A percentile compares a stretch with the other conserved stretches of the same genome.
Conservation (phyloP, 108 stramenopile species). For the Cyclotella choctawhatcheeana region DNA sequence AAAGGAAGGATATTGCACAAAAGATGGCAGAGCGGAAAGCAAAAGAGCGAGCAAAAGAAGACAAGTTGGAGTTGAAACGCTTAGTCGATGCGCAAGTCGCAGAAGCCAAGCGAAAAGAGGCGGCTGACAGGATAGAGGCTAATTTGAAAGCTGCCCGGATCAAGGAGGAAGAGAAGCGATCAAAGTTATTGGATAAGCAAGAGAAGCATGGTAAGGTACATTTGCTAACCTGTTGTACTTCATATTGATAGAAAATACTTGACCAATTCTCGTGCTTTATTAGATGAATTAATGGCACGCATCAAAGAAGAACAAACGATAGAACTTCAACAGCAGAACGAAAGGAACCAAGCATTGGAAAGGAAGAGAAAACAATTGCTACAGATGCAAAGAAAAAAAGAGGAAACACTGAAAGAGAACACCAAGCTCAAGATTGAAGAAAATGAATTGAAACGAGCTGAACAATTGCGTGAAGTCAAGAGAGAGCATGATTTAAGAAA, state of each 20-base stretch:
- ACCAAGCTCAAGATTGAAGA: constrained; percentile 14
- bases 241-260: background rate
- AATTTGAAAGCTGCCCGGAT: constrained; percentile 23
- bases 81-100: constrained; percentile 37
- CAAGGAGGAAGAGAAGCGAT: constrained; percentile 18
- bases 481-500: constrained; percentile 21
- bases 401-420: constrained; percentile 13
- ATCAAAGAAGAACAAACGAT: constrained; percentile 15
- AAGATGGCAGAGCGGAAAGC: constrained; percentile 25
- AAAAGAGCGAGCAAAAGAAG: constrained; percentile 8
- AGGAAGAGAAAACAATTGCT: constrained; percentile 29
- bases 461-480: constrained; percentile 13
- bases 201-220: background rate
- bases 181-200: constrained; percentile 20
- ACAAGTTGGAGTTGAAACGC: constrained; percentile 32
- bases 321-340: constrained; percentile 5
- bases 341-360: constrained; percentile 22
- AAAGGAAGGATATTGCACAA: constrained; percentile 21
- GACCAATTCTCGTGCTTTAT: background rate
- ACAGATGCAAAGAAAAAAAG: constrained; percentile 20
- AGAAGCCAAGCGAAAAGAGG: constrained; percentile 27
- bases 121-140: constrained; percentile 5
- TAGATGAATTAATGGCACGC: constrained; percentile 12
- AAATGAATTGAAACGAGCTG: constrained; percentile 8
- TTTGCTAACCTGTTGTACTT: background rate